A percentile compares a stretch with the other conserved stretches of the same genome.
Conservation (phyloP, 805 yeast species). For the Yarrowia sp. region DNA sequence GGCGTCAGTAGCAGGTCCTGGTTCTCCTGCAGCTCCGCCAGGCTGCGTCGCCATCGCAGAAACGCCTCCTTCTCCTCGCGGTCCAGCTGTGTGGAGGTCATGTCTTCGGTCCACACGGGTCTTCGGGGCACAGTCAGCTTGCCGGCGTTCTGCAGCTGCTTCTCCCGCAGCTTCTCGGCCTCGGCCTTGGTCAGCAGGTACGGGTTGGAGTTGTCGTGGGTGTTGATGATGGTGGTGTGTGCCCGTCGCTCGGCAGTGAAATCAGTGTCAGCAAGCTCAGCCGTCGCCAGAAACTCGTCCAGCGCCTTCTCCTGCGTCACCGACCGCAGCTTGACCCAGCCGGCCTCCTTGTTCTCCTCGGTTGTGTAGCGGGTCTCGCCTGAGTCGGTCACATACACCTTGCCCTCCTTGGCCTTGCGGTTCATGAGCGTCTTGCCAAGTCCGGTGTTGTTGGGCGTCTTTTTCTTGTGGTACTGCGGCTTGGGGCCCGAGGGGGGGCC, state of each 20-base stretch:
- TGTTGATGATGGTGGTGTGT: conserved; percentile 76
- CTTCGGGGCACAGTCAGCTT: conserved; percentile 87
- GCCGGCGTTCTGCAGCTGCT: conserved; percentile 51
- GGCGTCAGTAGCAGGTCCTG: conserved; percentile 89
- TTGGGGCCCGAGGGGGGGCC: conserved; percentile 83
- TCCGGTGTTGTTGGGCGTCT: conserved; percentile 62
- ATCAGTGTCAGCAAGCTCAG: conserved; percentile 93
- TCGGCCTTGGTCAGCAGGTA: conserved; percentile 66
- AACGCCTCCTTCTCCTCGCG: conserved; percentile 87
- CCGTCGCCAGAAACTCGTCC: conserved; percentile 93
- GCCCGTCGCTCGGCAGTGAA: conserved; percentile 87
- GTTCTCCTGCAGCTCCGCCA: conserved; percentile 80
- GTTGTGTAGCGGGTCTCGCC: conserved; percentile 88
- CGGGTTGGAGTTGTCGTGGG: conserved; percentile 50
- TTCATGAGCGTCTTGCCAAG: conserved; percentile 80
- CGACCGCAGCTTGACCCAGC: conserved; percentile 86
- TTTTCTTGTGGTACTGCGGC: conserved; percentile 70
- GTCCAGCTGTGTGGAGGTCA: conserved; percentile 74
- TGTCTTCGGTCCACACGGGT: conserved; percentile 76
- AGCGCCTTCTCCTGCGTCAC: conserved; percentile 92
- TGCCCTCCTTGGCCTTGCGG: conserved; percentile 47
- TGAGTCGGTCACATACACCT: conserved; percentile 51
- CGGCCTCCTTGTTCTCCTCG: conserved; percentile 76
- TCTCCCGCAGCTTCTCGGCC: conserved; percentile 56
- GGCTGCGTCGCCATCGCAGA: conserved; percentile 87